Base-by-base conservation (phyloP, 257 asterid species). In the Solanum lycopersicoides region DNA sequence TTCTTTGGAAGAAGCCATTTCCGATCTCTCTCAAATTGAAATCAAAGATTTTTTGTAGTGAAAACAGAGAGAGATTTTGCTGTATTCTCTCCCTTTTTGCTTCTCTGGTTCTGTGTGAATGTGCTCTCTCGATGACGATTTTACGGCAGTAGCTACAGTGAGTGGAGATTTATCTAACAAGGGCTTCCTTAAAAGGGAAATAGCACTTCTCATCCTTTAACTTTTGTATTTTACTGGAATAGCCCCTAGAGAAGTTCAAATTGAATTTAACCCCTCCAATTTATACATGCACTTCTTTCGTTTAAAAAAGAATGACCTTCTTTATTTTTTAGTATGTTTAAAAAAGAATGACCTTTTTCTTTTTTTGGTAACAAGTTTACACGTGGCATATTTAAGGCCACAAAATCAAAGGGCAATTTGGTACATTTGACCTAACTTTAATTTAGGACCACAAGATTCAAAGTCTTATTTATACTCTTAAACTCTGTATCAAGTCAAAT, bases 1-100 rank as follows among this genome's bases (percentile, higher is more conserved):
- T 42, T 91, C 91, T 56, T 88, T 91, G 32, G 87, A 76, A 34
- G 90, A 85, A 37, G 90, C 90, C 92, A 90, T 90, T 15, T 88
- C 90, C 87, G 92, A 90, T 90, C 89, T 35, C 69, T 80, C 65
- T 35, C 59, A 63, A 18, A 76, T 37, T 23, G 68, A 56, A 32
- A 63, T 56, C 59, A 21, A 42, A 56, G 72, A 12, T 8, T n/a
- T 82, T 85, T 68, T 30, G 45, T 50, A 28, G 12, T 18, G 41
- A 45, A 3, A 6, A 45, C 3, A 32, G 69, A 25, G 83, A 76
- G 0, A 37, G 69, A 30, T 12, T 39, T 10, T 20, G n/a, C n/a
- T 0, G 1, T 28, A n/a, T 72, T 35, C 41, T 9, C 11, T 8
- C 59, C 50, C 73, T 42, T 60, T 84, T 74, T 21, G 16, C 53